Base-by-base conservation (phyloP, 225 moss, liverwort and hornwort species). In the Antitrichia curtipendula region DNA sequence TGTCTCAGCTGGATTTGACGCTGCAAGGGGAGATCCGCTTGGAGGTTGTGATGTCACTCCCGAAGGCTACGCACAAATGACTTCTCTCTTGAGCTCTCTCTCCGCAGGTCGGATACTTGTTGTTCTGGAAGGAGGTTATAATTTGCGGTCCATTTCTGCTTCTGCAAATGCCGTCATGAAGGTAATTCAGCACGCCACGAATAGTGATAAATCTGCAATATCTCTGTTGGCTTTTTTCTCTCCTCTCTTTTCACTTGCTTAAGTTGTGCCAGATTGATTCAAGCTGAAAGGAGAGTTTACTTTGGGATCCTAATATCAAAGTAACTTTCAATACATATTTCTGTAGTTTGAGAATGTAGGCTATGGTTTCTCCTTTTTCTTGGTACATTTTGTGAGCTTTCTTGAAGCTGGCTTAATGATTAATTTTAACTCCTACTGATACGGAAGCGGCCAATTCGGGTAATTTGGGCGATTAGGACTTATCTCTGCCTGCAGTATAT, bases 1-100 rank as follows among this genome's bases (percentile, higher is more conserved):
- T 32, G 75, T 99, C 61, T 99, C 99, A 75, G 99, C 99, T 88
- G 99, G 99, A 69, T 99, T 99, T 87, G 99, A 99, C 91, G 99
- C 99, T 68, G 99, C 99, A 34, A 92, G 92, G 85, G 99, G 99
- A 83, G 99, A 99, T 85, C 99, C 97, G 20, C 89, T 99, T 49
- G 99, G 99, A 90, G 93, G 96, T 57, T 99, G 97, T 88, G 92
- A 99, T 87, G 97, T 99, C 73, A 94, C 96, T 81, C 97, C 99
- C 41, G 92, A 91, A 27, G 94, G 99, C 86, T 99, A 97, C 87
- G 97, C 97, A 10, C 94, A 92, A 9, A 96, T 99, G 99, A 96
- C 97, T 38, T 93, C 90, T 65, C 95, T 97, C 78, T 86, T 99
- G 87, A 93, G 87, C 80, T 89, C 94, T 21, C 90, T 99, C 41